These are phyloP conservation scores for Metschnikowia corniflorae DNA, from an alignment of 805 yeast genomes.

Conservation along the genomic window DNA sequence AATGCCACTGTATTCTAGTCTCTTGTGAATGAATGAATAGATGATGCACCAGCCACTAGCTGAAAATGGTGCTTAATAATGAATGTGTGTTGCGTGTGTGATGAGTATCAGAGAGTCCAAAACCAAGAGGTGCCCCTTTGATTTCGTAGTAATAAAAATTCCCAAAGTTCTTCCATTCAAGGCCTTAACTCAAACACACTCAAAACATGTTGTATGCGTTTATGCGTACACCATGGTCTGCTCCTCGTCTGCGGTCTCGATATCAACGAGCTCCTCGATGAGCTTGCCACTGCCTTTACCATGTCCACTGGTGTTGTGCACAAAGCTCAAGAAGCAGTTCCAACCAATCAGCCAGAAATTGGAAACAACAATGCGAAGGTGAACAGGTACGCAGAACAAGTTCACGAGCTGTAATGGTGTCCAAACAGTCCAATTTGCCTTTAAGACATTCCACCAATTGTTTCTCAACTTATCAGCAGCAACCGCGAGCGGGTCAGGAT, in stretches of 20 bases:
- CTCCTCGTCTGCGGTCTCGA: slow-evolving; percentile 35
- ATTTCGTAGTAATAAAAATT: no score
- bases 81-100: no score
- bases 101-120: no score
- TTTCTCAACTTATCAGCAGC: slow-evolving; percentile 31
- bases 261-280: slow-evolving; percentile 38
- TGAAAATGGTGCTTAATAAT: no score
- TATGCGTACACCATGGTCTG: slow-evolving; percentile 29
- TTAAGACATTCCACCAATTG: slow-evolving; percentile 41
- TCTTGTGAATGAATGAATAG: no score
- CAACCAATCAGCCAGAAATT: slow-evolving; percentile 42
- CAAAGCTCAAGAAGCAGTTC: slow-evolving; percentile 41
- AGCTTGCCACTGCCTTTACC: slow-evolving; percentile 35
- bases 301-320: slow-evolving; percentile 47
- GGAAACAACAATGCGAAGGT: slow-evolving; percentile 34
- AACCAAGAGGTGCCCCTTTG: no score
- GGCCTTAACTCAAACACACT: no score
- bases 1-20: no score
- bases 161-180: no score
- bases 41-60: no score
- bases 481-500: slow-evolving; percentile 31
- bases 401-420: slow-evolving; percentile 37
- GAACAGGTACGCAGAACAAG: slow-evolving; percentile 38
- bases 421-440: slow-evolving; percentile 43
- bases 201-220: no score